These are phyloP conservation scores for Combretum micranthum DNA, from an alignment of 345 rosid species.

Conservation along the genomic window DNA sequence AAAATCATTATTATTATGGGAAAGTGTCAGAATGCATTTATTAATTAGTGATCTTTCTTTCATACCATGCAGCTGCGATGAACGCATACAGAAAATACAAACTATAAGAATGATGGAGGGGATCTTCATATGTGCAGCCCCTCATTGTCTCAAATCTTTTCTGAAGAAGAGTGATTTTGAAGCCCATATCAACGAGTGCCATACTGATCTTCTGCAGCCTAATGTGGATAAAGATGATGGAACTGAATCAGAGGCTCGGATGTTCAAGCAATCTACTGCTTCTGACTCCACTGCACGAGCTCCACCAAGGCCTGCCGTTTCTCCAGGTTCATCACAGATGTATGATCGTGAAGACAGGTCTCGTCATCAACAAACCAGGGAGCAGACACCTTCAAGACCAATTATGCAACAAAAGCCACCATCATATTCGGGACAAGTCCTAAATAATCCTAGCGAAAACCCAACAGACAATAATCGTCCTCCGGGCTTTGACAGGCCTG, in stretches of 20 bases:
- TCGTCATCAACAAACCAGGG: conserved; percentile 41
- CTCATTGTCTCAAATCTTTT: conserved; percentile 94
- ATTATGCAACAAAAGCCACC: conserved; percentile 38
- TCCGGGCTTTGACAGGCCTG: conserved; percentile 61
- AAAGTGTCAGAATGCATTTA: background rate
- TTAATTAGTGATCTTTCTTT: conserved; percentile 3
- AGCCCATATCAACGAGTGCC: conserved; percentile 63
- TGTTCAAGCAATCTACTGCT: conserved; percentile 58
- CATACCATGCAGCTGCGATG: conserved; percentile 65
- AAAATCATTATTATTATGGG: background rate
- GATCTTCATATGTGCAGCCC: conserved; percentile 95
- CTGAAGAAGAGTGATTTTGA: conserved; percentile 74
- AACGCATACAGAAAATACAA: conserved; percentile 91
- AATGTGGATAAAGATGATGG: conserved; percentile 65
- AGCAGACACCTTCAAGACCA: conserved; percentile 53
- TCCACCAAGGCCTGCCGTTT: conserved; percentile 39
- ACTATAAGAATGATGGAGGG: conserved; percentile 98
- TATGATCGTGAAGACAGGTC: conserved; percentile 52
- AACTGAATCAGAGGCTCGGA: conserved; percentile 64
- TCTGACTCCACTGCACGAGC: conserved; percentile 64
- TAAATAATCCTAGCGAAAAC: conserved; percentile 32
- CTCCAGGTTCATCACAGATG: conserved; percentile 51
- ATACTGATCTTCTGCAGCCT: conserved; percentile 56
- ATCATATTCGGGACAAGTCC: conserved; percentile 47
- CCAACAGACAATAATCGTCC: conserved; percentile 42